phyloP scores from a whole-genome alignment of 768 basidiomycete genomes.

The Rickenella mellea region DNA sequence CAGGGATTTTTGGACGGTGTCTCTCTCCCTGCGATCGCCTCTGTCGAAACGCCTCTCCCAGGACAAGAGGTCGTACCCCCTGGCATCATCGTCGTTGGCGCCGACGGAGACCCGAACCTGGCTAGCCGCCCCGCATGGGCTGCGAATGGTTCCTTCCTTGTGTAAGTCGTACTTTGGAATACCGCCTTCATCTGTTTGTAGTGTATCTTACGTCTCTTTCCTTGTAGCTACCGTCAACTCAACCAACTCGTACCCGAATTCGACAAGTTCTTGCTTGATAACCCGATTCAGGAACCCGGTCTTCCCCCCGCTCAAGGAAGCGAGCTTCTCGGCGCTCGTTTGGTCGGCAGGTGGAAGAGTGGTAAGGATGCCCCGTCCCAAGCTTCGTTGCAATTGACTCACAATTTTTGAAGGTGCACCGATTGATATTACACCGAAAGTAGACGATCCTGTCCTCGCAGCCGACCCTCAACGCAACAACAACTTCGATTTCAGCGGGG shows the following conservation, averaged over 20 bases:
- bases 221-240: constrained; percentile 18
- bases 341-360: constrained; percentile 25
- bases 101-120: constrained; percentile 7
- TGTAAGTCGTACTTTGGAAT: background rate
- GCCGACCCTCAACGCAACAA: constrained; percentile 19
- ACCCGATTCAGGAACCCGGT: constrained; percentile 12
- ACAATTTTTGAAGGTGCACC: too few species aligned
- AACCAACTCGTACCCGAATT: constrained; percentile 26
- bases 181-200: too few species aligned
- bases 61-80: constrained; percentile 17
- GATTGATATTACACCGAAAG: constrained; percentile 15
- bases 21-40: constrained; percentile 17
- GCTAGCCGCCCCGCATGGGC: constrained; percentile 22
- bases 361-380: too few species aligned
- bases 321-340: constrained; percentile 23
- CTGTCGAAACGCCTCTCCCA: constrained; percentile 13
- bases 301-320: constrained; percentile 10
- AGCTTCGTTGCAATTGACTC: too few species aligned
- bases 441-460: constrained; percentile 17
- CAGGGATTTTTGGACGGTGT: constrained; percentile 21
- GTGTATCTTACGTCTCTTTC: too few species aligned
- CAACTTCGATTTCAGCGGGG: constrained; percentile 17
- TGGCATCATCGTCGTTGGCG: constrained; percentile 18
- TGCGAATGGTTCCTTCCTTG: constrained; percentile 21
- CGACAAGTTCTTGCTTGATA: constrained; percentile 16